These are phyloP conservation scores for Didymella glomerata DNA, from an alignment of 2,329 filamentous ascomycete species.

Conservation along the genomic window DNA sequence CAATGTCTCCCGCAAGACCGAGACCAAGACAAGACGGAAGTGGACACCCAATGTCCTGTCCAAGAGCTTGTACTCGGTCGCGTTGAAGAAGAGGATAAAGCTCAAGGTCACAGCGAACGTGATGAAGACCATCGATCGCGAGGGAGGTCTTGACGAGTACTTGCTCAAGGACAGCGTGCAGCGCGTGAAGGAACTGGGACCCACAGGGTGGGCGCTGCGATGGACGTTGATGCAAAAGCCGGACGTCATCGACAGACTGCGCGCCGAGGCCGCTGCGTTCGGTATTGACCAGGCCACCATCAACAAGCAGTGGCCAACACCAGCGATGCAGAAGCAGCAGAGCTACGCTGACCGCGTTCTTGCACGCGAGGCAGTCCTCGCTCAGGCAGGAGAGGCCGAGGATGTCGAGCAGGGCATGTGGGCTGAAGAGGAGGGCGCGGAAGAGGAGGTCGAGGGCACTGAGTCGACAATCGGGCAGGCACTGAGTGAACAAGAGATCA, in stretches of 20 bases:
- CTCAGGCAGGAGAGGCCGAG: constrained; percentile 8
- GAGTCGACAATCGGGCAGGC: constrained; percentile 12
- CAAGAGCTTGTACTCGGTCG: constrained; percentile 72
- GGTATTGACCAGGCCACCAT: constrained; percentile 65
- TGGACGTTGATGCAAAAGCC: constrained; percentile 88
- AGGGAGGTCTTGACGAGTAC: constrained; percentile 91
- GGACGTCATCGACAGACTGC: constrained; percentile 71
- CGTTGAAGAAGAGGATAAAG: constrained; percentile 69
- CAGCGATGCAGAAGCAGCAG: constrained; percentile 26
- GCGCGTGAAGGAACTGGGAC: constrained; percentile 84
- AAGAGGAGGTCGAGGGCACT: constrained; percentile 24
- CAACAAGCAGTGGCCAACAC: constrained; percentile 44
- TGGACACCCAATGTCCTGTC: constrained; percentile 78
- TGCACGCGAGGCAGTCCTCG: constrained; percentile 21
- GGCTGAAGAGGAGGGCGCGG: constrained; percentile 19
- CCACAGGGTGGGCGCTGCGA: constrained; percentile 87
- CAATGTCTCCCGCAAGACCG: constrained; percentile 72
- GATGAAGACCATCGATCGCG: constrained; percentile 73
- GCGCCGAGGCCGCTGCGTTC: constrained; percentile 68
- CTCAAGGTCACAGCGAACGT: constrained; percentile 75
- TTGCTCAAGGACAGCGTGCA: constrained; percentile 79
- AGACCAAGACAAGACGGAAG: constrained; percentile 73
- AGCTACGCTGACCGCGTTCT: constrained; percentile 26
- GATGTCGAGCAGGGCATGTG: constrained; percentile 21
- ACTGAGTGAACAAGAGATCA: constrained; percentile 13